Evolutionary conservation across 768 basidiomycete genomes (phyloP).

Genomic region (Tylopilus rubrobrunneus): DNA sequence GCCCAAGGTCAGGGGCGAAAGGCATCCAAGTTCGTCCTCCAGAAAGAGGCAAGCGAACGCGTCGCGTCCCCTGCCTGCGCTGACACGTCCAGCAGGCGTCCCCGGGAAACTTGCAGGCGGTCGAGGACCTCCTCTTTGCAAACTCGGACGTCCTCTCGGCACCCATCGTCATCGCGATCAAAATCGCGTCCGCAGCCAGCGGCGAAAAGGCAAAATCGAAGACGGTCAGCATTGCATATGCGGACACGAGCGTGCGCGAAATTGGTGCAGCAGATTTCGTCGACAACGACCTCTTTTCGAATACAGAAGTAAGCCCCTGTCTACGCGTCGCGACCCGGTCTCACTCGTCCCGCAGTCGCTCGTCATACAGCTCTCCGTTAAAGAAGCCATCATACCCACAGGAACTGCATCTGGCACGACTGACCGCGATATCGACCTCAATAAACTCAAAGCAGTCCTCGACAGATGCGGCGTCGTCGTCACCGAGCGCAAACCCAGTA

Average conservation of each 20-base stretch:
- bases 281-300: conserved; percentile 94
- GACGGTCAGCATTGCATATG: conserved; percentile 74
- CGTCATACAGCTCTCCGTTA: conserved; percentile 94
- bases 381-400: conserved; percentile 84
- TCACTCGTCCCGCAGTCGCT: conserved; percentile 57
- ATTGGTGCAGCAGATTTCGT: conserved; percentile 89
- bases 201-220: conserved; percentile 59
- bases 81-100: conserved; percentile 51
- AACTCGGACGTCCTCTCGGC: conserved; percentile 76
- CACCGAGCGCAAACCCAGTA: conserved; percentile 86
- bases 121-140: conserved; percentile 83
- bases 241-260: conserved; percentile 80
- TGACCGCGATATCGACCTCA: conserved; percentile 82
- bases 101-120: conserved; percentile 65
- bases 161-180: conserved; percentile 88
- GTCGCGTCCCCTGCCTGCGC: not conserved
- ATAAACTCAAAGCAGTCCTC: conserved; percentile 79
- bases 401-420: conserved; percentile 70
- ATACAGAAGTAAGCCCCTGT: conserved; percentile 69
- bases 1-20: conserved; percentile 75
- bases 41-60: conserved; percentile 62
- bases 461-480: conserved; percentile 90
- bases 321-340: not conserved
- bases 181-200: conserved; percentile 55
- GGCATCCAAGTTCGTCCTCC: conserved; percentile 66